phyloP scores from a whole-genome alignment of 345 rosid genomes.

The Populus ilicifolia region DNA sequence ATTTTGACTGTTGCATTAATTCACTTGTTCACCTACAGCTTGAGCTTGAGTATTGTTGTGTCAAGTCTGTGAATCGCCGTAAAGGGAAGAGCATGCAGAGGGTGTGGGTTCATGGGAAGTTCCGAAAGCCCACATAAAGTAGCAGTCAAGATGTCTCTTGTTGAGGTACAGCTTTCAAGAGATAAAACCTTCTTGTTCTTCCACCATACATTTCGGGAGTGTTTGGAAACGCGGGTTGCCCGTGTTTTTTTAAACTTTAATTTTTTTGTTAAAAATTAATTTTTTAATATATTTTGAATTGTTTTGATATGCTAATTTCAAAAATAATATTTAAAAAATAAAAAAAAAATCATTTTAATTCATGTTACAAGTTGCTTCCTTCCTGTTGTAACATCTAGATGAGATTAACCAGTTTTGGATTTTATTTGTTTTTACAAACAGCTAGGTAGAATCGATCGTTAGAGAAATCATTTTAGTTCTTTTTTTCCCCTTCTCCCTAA shows the following conservation, averaged over 20 bases:
- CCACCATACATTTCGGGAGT: background rate
- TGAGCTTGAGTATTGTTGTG: constrained; percentile 84
- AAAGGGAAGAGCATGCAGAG: constrained; percentile 69
- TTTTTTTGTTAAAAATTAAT: too few species aligned
- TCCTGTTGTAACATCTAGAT: background rate
- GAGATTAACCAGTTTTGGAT: background rate
- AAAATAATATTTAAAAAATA: too few species aligned
- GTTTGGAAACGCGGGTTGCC: too few species aligned
- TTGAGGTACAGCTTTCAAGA: constrained; percentile 2
- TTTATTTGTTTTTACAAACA: background rate
- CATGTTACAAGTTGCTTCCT: background rate
- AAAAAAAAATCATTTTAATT: too few species aligned
- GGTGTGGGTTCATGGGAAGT: constrained; percentile 96
- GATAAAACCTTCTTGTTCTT: background rate
- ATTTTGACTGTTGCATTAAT: constrained; percentile 4
- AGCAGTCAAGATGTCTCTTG: background rate
- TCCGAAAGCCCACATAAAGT: constrained; percentile 50
- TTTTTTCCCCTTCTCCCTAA: background rate
- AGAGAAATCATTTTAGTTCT: background rate
- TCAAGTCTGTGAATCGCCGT: constrained; percentile 61
- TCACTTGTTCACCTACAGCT: constrained; percentile 39
- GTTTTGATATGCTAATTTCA: too few species aligned
- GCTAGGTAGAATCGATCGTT: background rate
- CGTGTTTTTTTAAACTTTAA: too few species aligned
- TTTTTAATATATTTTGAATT: too few species aligned